Evolutionary conservation across 495 filamentous ascomycete genomes (phyloP).

Genomic region (Penicillium longicatenatum): DNA sequence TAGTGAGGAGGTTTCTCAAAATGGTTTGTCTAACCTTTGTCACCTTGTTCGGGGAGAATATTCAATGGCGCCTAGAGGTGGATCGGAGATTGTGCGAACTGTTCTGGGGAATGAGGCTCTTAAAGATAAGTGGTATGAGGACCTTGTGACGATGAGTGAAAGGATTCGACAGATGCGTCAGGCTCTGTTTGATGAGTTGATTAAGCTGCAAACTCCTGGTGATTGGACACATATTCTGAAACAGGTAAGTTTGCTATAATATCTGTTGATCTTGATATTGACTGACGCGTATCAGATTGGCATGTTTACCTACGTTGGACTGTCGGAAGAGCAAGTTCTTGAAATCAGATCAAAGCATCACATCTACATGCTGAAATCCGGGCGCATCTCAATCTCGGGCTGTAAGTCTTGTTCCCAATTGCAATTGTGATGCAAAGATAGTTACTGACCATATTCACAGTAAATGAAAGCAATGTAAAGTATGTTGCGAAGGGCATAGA

Average conservation of each 20-base stretch:
- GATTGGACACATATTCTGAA: slow-evolving; percentile 11
- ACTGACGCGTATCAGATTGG: slow-evolving; percentile 21
- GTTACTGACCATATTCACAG: slow-evolving; percentile 3
- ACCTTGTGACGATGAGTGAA: slow-evolving; percentile 35
- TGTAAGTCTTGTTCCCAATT: slow-evolving; percentile 13
- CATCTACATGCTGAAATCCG: slow-evolving; percentile 27
- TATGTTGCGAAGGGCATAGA: slow-evolving; percentile 28
- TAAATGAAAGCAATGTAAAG: slow-evolving; percentile 28
- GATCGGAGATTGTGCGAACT: slow-evolving; percentile 36
- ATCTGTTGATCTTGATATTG: too few species aligned
- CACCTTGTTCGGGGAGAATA: slow-evolving; percentile 36
- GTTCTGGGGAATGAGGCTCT: slow-evolving; percentile 30
- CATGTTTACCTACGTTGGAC: slow-evolving; percentile 34
- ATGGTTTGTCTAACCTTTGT: slow-evolving; percentile 20
- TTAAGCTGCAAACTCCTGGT: slow-evolving; percentile 25
- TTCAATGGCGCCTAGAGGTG: slow-evolving; percentile 35
- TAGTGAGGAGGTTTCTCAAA: neutral
- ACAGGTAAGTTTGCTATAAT: slow-evolving; percentile 1
- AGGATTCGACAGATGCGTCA: slow-evolving; percentile 31
- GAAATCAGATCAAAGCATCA: slow-evolving; percentile 24
- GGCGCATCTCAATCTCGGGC: slow-evolving; percentile 35
- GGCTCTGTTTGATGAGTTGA: slow-evolving; percentile 27
- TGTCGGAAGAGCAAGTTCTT: slow-evolving; percentile 21
- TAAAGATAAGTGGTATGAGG: slow-evolving; percentile 29
- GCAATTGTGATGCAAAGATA: neutral